phyloP scores from a whole-genome alignment of 2,329 filamentous ascomycete species.

The Cladosporium sp. region DNA sequence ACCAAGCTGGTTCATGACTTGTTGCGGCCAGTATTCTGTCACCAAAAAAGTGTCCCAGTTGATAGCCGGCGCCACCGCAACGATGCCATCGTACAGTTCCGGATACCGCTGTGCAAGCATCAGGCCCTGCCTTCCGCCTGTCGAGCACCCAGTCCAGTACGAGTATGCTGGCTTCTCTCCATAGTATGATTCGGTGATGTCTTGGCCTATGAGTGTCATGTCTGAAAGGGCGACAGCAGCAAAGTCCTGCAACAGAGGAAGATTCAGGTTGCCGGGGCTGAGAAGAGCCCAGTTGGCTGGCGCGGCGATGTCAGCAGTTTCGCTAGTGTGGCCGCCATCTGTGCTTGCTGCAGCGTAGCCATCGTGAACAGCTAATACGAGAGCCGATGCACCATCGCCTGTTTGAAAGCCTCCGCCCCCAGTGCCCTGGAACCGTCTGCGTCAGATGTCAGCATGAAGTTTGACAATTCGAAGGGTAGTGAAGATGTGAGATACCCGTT shows the following conservation, averaged over 20 bases:
- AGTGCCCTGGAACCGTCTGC: slow-evolving; percentile 33
- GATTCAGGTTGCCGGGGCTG: slow-evolving; percentile 37
- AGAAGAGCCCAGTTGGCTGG: slow-evolving; percentile 29
- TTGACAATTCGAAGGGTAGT: background rate
- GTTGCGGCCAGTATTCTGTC: slow-evolving; percentile 34
- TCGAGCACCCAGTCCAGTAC: slow-evolving; percentile 42
- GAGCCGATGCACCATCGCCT: slow-evolving; percentile 18
- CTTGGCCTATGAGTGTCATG: slow-evolving; percentile 37
- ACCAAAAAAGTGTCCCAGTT: slow-evolving; percentile 37
- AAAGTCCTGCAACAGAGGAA: slow-evolving; percentile 38
- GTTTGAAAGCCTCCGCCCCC: slow-evolving; percentile 40
- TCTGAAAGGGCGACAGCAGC: slow-evolving; percentile 37
- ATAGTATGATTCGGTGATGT: slow-evolving; percentile 36
- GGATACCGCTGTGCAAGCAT: slow-evolving; percentile 42
- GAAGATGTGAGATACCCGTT: slow-evolving; percentile 35
- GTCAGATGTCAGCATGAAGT: background rate
- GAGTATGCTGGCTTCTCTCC: slow-evolving; percentile 35
- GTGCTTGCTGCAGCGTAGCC: slow-evolving; percentile 22
- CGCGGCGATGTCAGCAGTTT: background rate
- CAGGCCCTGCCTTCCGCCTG: slow-evolving; percentile 41
- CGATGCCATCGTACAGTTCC: slow-evolving; percentile 42
- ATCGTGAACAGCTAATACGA: slow-evolving; percentile 27
- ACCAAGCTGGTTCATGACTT: slow-evolving; percentile 33
- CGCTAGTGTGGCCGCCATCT: slow-evolving; percentile 19
- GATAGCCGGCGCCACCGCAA: slow-evolving; percentile 42